Base-by-base conservation (phyloP, 1,284 basidiomycete genomes). In the Papiliotrema terrestris region DNA sequence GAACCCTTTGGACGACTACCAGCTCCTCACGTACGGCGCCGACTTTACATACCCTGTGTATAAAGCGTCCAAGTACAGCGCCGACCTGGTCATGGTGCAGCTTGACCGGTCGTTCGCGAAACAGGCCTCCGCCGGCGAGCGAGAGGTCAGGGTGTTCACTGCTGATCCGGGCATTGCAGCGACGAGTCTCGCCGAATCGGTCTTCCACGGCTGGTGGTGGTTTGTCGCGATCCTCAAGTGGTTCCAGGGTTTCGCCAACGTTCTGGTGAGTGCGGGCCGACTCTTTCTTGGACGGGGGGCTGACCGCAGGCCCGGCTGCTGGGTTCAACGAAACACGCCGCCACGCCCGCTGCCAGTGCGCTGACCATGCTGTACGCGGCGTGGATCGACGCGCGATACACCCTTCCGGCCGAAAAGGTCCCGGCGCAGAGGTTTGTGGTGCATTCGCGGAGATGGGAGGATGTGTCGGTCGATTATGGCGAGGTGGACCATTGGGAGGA, bases 1-100 rank as follows among this genome's bases (percentile, higher is more conserved):
- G 0, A 78, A 82, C 36, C 63, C 69, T 2, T 45, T 73, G 4
- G 60, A 65, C 50, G 91, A 95, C 72, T 86, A 84, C 81, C 89
- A 94, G 67, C 79, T 89, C 22, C 75, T 83, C 25, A 78, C 81
- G 44, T 84, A 84, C 9, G 63, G 35, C 9, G 23, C 48, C 8
- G n/a, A 20, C 4, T 19, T 20, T 25, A 47, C 11, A 5, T 15
- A 72, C 22, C 79, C 83, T 52, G 83, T 87, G 0, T 95, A 94
- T 69, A 83, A 88, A 60, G 81, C 80, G 8, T 82, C 84, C 11
- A 94, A 94, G 73, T 91, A 88, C 71, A 84, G 91, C 72, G 84
- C 84, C 17, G 89, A 92, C 64, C 73, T 92, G 37, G 78, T 92
- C 48, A 80, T 82, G 3, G 77, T 82, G 1, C 76, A 81, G 51